These are phyloP conservation scores for Backusella tarrabulga DNA, from an alignment of 192 early-diverging fungal genomes.

Conservation along the genomic window DNA sequence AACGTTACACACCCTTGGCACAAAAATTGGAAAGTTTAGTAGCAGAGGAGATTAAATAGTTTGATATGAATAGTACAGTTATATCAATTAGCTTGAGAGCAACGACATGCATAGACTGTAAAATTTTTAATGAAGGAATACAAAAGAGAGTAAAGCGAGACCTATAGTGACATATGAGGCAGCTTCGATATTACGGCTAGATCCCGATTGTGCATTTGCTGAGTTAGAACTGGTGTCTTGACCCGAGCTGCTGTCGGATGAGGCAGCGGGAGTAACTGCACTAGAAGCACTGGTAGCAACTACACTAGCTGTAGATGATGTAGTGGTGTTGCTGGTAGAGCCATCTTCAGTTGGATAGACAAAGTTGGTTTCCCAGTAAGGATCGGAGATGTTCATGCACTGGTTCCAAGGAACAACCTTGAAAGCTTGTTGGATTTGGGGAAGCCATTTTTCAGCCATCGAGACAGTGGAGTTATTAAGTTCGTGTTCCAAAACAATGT, in stretches of 20 bases:
- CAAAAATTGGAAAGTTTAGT: neutral
- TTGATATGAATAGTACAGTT: slow-evolving; percentile 1
- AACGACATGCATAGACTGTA: neutral
- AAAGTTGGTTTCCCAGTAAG: slow-evolving; percentile 38
- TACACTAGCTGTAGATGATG: neutral
- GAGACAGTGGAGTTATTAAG: slow-evolving; percentile 39
- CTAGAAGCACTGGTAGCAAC: neutral
- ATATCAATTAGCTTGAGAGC: neutral
- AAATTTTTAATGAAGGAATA: neutral
- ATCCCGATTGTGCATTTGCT: neutral
- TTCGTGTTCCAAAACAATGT: slow-evolving; percentile 44
- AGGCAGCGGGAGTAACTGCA: slow-evolving; percentile 5
- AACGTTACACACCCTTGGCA: neutral
- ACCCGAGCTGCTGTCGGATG: neutral
- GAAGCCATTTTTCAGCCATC: slow-evolving; percentile 45
- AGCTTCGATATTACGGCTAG: neutral
- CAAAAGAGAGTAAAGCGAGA: neutral
- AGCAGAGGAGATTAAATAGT: neutral
- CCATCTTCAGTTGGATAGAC: slow-evolving; percentile 22
- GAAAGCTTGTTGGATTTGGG: slow-evolving; percentile 36
- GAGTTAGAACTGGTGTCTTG: neutral
- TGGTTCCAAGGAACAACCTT: slow-evolving; percentile 34
- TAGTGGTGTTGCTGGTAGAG: neutral
- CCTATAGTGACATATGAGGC: neutral
- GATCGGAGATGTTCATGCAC: slow-evolving; percentile 34